Evolutionary conservation across 2,329 filamentous ascomycete species (phyloP), one percentile per base, ranked within the genome.

Genomic region (Hypoxylon sp.): DNA sequence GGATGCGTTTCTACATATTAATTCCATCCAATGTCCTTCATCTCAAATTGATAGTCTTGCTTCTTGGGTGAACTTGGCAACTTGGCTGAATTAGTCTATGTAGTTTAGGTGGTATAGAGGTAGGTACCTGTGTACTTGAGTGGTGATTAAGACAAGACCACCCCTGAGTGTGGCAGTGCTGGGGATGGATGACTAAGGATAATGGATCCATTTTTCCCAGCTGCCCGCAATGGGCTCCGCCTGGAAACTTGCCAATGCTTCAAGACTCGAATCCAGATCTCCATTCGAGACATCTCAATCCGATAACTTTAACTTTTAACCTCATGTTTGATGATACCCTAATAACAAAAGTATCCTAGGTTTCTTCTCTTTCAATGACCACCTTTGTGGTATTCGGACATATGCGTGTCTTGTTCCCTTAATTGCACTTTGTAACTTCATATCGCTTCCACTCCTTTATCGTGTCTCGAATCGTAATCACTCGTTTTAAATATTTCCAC

Each of bases 81-180:
- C 35, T n/a, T 39, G 14, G 14, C 35, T 39, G 3, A 22, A 3
- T 22, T n/a, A 39, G 35, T 31, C 29, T 31, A 31, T 9, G 6
- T 31, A 5, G 29, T 31, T 39, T 46, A 13, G 39, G 11, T 22
- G 52, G 51, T 54, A 53, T 29, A 8, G 46, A 8, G 46, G 2
- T 29, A 26, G 2, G 57, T 53, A 52, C 48, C 33, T 54, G 29
- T 19, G 19, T 51, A 37, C 35, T 19, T 48, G 19, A 26, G 26
- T 52, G 14, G 3, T 17, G 29, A 31, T 31, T 31, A 31, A 31
- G 29, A 31, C 29, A 31, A 31, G 29, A 8, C 29, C 29, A 19
- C 72, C 70, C 70, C 72, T 75, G 73, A 74, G 59, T 70, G 73
- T 74, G 73, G 73, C 73, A 67, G 73, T 75, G 72, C 65, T 68